Evolutionary conservation across 345 rosid species (phyloP).

Genomic region (Euclidium syriacum): DNA sequence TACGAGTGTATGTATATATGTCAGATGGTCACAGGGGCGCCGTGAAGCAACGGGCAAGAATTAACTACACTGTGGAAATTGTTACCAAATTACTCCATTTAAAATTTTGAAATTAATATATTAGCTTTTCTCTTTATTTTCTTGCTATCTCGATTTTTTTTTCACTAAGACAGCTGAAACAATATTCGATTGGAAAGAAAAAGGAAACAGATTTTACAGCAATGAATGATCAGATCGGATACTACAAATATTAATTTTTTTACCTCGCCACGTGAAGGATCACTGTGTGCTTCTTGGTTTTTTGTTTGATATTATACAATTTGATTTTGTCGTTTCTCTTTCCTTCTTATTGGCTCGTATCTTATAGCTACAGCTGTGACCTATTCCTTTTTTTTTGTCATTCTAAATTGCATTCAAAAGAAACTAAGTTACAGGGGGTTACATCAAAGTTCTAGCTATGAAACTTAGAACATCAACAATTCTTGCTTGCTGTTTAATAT

Average conservation of each 20-base stretch:
- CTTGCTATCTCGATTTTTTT: background rate
- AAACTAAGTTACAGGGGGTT: no score
- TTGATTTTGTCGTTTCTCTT: background rate
- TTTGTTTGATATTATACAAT: background rate
- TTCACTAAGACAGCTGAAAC: background rate
- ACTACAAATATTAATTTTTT: background rate
- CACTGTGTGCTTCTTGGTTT: constrained; percentile 12
- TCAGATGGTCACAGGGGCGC: constrained; percentile 26
- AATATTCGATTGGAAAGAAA: background rate
- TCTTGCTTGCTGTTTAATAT: no score
- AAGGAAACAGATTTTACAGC: constrained; percentile 14
- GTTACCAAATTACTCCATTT: background rate
- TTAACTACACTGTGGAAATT: constrained; percentile 24
- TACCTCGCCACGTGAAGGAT: constrained; percentile 20
- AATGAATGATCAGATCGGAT: constrained; percentile 18
- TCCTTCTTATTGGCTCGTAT: background rate
- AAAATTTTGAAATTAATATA: background rate
- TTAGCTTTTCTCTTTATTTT: background rate
- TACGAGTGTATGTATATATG: constrained; percentile 8
- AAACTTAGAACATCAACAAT: no score
- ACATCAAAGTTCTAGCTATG: no score
- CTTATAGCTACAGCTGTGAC: background rate
- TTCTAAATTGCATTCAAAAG: no score
- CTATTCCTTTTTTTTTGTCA: no score
- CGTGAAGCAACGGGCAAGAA: constrained; percentile 32